These are phyloP conservation scores for Hydrangea macrophylla DNA, from an alignment of 148 eudicot genomes.

Conservation along the genomic window DNA sequence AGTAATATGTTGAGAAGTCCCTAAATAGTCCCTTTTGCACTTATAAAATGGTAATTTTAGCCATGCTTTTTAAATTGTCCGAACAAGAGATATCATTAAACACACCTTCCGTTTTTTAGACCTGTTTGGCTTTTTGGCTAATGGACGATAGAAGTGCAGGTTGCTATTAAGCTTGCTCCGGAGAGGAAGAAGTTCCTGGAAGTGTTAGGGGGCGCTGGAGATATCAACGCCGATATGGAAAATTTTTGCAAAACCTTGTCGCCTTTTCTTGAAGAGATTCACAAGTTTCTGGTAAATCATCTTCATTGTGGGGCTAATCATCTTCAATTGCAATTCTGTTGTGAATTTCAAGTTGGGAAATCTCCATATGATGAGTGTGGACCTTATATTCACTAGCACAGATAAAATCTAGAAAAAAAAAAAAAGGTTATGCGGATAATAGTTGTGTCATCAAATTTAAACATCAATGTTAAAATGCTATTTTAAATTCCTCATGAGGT, in stretches of 20 bases:
- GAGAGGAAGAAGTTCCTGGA: slow-evolving; percentile 87
- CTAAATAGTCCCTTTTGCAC: neutral
- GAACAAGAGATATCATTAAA: too few relatives aligned
- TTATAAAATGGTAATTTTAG: neutral
- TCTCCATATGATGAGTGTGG: neutral
- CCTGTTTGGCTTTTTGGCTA: neutral
- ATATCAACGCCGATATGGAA: slow-evolving; percentile 54
- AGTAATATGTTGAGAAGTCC: too few relatives aligned
- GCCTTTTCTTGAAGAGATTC: slow-evolving; percentile 61
- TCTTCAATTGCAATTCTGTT: neutral
- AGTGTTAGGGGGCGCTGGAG: slow-evolving; percentile 50
- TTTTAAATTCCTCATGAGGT: too few relatives aligned
- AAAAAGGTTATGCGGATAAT: too few relatives aligned
- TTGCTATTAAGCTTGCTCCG: slow-evolving; percentile 84
- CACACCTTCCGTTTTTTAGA: too few relatives aligned
- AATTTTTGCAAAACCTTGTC: slow-evolving; percentile 56
- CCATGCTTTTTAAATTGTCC: neutral
- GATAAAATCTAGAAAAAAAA: too few relatives aligned
- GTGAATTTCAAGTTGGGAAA: neutral
- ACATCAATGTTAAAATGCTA: too few relatives aligned
- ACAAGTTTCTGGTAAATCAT: slow-evolving; percentile 65
- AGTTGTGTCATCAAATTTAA: too few relatives aligned
- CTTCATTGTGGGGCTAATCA: neutral
- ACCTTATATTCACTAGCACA: too few relatives aligned
- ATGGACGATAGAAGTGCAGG: slow-evolving; percentile 33